phyloP scores from a whole-genome alignment of 768 basidiomycete species.

The Rhodosporidiobolus odoratus region DNA sequence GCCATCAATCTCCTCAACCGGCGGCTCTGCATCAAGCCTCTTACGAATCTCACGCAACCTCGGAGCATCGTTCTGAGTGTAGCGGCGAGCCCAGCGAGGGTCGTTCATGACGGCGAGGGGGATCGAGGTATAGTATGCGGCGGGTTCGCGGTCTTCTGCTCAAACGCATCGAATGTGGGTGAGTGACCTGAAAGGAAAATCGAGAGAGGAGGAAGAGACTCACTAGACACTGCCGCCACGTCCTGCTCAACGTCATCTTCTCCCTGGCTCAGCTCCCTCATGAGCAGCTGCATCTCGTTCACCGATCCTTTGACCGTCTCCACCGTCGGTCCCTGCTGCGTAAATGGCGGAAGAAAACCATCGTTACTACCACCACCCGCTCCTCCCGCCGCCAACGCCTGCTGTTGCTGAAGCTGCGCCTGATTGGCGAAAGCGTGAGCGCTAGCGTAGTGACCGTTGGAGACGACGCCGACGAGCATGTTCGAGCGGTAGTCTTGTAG shows the following conservation, averaged over 20 bases:
- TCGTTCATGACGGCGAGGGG: conserved; percentile 62
- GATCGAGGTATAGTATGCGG: conserved; percentile 93
- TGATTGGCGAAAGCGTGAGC: conserved; percentile 60
- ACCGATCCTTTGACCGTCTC: conserved; percentile 44
- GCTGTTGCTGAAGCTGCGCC: neutral
- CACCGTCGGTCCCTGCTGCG: conserved; percentile 38
- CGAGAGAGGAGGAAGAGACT: conserved; percentile 44
- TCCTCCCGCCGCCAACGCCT: conserved; percentile 48
- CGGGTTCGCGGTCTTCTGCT: conserved; percentile 81
- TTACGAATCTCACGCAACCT: conserved; percentile 91
- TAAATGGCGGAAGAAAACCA: conserved; percentile 43
- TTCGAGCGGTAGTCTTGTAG: conserved; percentile 95
- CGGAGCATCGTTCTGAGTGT: conserved; percentile 68
- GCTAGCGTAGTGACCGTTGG: conserved; percentile 30
- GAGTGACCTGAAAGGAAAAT: conserved; percentile 2
- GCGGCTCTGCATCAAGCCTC: conserved; percentile 65
- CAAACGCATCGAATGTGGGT: neutral
- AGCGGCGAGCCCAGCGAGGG: conserved; percentile 27
- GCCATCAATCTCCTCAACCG: conserved; percentile 72
- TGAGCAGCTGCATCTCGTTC: conserved; percentile 94
- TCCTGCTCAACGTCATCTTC: conserved; percentile 72
- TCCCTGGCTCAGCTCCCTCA: conserved; percentile 83
- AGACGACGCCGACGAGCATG: conserved; percentile 55
- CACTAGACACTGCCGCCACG: conserved; percentile 77
- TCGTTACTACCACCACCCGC: conserved; percentile 52